Evolutionary conservation across 345 rosid genomes (phyloP), one percentile per base, ranked within the genome.

Genomic region (Salix udensis): DNA sequence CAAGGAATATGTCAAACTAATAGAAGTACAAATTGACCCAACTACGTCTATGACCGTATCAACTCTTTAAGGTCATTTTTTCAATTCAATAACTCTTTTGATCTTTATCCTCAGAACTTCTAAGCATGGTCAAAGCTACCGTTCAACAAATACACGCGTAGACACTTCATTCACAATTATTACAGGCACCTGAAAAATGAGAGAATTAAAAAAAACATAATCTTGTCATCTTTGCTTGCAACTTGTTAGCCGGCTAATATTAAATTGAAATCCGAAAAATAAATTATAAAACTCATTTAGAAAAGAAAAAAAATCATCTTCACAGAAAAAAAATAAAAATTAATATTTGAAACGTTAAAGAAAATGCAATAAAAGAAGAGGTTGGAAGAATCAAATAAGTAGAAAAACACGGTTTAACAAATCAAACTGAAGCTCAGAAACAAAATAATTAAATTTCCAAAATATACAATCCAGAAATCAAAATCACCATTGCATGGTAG

Each of bases 31-130:
- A 15, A 1, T 52, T 77, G 76, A 60, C 31, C 78, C 55, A 34
- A 53, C 65, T 77, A 7, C 28, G 23, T 65, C 74, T 80, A 70
- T 69, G 75, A 84, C 80, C 79, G 23, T 53, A 72, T 77, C 84
- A 58, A 73, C 74, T 34, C 67, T 34, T 26, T 39, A 39, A 23
- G 61, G 65, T 40, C 40, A 69, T 34, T 72, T 65, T 52, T 65
- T 70, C 70, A 70, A 67, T 53, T 46, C 30, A 13, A n/a, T 10
- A 16, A n/a, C 40, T 42, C 36, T 76, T n/a, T 58, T 10, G 48
- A 34, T 68, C 34, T 26, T 69, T 68, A 65, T 36, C 75, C 64
- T 23, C 36, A 75, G 34, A 72, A 37, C 55, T 46, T 58, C 24
- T 14, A 76, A 46, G 74, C 71, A 67, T 72, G 71, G 79, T 76